These are phyloP conservation scores for Jamesozyma gamospora DNA, from an alignment of 805 yeast species.

Conservation along the genomic window DNA sequence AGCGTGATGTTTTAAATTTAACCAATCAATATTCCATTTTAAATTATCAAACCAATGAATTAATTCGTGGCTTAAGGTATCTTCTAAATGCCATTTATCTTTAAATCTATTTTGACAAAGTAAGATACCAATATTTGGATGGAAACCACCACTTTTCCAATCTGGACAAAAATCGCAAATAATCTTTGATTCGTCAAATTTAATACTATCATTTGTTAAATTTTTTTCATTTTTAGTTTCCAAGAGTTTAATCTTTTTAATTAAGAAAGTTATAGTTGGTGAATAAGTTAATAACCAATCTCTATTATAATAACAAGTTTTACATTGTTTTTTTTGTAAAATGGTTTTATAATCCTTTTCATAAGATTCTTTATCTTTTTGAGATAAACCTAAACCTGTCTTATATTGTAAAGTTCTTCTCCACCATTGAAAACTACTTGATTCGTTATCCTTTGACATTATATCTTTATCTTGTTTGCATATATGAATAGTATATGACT, in stretches of 20 bases:
- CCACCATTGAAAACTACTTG: conserved; percentile 70
- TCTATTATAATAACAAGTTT: conserved; percentile 58
- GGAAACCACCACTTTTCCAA: conserved; percentile 81
- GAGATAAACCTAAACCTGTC: conserved; percentile 56
- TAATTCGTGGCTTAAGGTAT: conserved; percentile 84
- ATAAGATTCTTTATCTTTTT: conserved; percentile 43
- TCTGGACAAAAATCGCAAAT: conserved; percentile 80
- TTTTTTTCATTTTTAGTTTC: conserved; percentile 27
- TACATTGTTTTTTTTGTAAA: conserved; percentile 42
- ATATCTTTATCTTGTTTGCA: too few species aligned
- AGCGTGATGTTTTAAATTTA: conserved; percentile 83
- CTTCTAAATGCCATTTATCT: conserved; percentile 76
- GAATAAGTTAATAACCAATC: conserved; percentile 74
- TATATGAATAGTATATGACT: too few species aligned
- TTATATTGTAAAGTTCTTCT: conserved; percentile 58
- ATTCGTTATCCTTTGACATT: neutral
- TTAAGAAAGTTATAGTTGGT: conserved; percentile 81
- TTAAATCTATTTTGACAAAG: conserved; percentile 75
- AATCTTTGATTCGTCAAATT: conserved; percentile 31
- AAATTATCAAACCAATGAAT: conserved; percentile 88
- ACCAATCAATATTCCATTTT: conserved; percentile 81
- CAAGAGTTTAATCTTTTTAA: conserved; percentile 65
- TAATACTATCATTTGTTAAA: conserved; percentile 3
- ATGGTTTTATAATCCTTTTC: conserved; percentile 42
- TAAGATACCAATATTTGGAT: conserved; percentile 79